phyloP scores from a whole-genome alignment of 2,329 filamentous ascomycete species.

The Atkinsonella hypoxylon region DNA sequence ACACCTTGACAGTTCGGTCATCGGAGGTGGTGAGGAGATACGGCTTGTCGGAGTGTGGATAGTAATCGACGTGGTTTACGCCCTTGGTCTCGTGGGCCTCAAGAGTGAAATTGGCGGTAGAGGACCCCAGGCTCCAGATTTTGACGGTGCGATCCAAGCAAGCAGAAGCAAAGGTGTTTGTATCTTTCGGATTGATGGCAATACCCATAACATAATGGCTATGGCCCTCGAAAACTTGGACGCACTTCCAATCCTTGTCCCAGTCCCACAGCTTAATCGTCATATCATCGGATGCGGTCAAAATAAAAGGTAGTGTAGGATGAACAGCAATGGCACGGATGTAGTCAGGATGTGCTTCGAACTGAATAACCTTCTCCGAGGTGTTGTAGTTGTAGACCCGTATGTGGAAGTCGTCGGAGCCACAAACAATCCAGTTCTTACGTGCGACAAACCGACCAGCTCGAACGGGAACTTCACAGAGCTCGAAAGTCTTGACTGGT shows the following conservation, averaged over 20 bases:
- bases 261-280: constrained; percentile 98
- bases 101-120: constrained; percentile 90
- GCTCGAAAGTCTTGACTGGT: constrained; percentile 97
- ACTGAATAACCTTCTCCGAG: constrained; percentile 93
- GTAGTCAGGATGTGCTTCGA: constrained; percentile 96
- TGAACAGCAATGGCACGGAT: constrained; percentile 95
- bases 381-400: constrained; percentile 99
- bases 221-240: constrained; percentile 93
- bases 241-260: constrained; percentile 97
- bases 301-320: constrained; percentile 86
- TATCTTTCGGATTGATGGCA: constrained; percentile 95
- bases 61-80: constrained; percentile 95
- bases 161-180: constrained; percentile 81
- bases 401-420: constrained; percentile 79
- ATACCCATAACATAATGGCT: constrained; percentile 95
- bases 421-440: constrained; percentile 98
- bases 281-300: constrained; percentile 97
- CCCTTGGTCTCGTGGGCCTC: constrained; percentile 96
- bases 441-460: constrained; percentile 92
- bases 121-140: constrained; percentile 91
- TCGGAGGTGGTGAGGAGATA: constrained; percentile 96
- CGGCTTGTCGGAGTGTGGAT: constrained; percentile 60
- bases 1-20: constrained; percentile 92
- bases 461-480: constrained; percentile 94
- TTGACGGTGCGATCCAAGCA: constrained; percentile 95